phyloP scores from a whole-genome alignment of 768 basidiomycete genomes.

The Panus rudis region DNA sequence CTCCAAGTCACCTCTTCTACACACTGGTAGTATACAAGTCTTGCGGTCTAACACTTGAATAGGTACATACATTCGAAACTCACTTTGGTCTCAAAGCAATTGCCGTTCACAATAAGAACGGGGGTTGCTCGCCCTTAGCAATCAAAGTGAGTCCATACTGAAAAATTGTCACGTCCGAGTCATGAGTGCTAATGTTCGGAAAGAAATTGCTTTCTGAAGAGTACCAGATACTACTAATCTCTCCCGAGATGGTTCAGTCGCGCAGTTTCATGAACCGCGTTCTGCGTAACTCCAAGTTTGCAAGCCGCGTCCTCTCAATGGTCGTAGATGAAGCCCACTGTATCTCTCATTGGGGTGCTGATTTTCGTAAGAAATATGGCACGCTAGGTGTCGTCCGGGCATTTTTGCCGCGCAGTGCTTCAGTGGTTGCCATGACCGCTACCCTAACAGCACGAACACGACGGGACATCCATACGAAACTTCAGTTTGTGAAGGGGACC shows the following conservation, averaged over 20 bases:
- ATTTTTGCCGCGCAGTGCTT: slow-evolving; percentile 22
- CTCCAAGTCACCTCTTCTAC: neutral
- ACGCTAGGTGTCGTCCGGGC: slow-evolving; percentile 22
- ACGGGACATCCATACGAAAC: slow-evolving; percentile 21
- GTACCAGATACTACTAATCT: slow-evolving; percentile 27
- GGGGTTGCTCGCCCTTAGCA: neutral
- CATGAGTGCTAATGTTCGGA: neutral
- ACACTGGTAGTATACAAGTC: too few species aligned
- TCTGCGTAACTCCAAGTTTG: slow-evolving; percentile 18
- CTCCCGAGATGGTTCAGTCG: slow-evolving; percentile 28
- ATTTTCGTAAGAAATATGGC: slow-evolving; percentile 29
- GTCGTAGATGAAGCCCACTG: slow-evolving; percentile 31
- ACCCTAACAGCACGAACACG: slow-evolving; percentile 24
- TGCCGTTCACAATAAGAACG: neutral
- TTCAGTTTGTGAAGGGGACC: slow-evolving; percentile 17
- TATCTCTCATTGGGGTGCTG: slow-evolving; percentile 30
- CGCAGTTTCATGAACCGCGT: slow-evolving; percentile 21
- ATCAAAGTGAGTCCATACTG: neutral
- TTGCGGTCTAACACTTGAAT: too few species aligned
- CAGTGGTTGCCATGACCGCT: slow-evolving; percentile 29
- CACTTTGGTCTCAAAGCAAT: neutral
- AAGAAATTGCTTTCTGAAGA: slow-evolving; percentile 17
- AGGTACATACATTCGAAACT: neutral
- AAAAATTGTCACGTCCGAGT: too few species aligned
- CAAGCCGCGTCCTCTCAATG: slow-evolving; percentile 16